Base-by-base conservation (phyloP, 2,329 filamentous ascomycete species). In the Cordyceps tenuipes region DNA sequence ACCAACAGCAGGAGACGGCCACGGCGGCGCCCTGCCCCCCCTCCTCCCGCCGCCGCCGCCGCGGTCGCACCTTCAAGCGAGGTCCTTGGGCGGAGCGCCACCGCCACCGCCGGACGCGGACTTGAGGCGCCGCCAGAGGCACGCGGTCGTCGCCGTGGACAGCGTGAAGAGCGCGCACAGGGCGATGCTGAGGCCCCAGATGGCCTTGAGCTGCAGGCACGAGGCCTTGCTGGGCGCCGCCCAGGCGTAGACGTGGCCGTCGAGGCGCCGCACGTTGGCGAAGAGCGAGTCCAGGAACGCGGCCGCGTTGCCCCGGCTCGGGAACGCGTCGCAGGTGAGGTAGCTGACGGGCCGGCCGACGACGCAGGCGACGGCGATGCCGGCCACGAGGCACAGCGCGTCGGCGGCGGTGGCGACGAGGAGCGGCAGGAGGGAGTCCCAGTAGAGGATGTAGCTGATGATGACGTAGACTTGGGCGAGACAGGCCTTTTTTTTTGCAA, bases 141-240 rank as follows among this genome's bases (percentile, higher is more conserved):
- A 83, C 59, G 77, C 72, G 34, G 79, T 81, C 50, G 82, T 78
- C 54, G 87, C 72, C 50, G 79, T 75, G 2, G 84, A 87, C 62
- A 89, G 80, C 63, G 83, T 79, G 68, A 89, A 90, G 41, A 90
- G 75, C 48, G 89, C 82, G 71, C 86, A 91, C 54, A 95, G 81
- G 5, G 86, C 86, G 72, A 96, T 92, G 71, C 85, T 83, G 62
- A 96, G 74, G 1, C 91, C 91, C 92, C 91, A 96, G 65, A 94
- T 83, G 17, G 88, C 84, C 80, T 96, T 95, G 72, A 91, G 85
- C 77, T 94, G 86, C 68, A 86, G 85, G 76, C 92, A 97, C 59
- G 89, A 88, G 19, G 81, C 72, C 71, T 79, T 79, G 66, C 78
- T 79, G 4, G 77, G 75, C 59, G 78, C 77, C 23, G 79, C 77